A percentile compares a stretch with the other conserved stretches of the same genome.
These are phyloP conservation scores for Mycena epipterygia DNA, from an alignment of 768 basidiomycete species.

Conservation along the genomic window DNA sequence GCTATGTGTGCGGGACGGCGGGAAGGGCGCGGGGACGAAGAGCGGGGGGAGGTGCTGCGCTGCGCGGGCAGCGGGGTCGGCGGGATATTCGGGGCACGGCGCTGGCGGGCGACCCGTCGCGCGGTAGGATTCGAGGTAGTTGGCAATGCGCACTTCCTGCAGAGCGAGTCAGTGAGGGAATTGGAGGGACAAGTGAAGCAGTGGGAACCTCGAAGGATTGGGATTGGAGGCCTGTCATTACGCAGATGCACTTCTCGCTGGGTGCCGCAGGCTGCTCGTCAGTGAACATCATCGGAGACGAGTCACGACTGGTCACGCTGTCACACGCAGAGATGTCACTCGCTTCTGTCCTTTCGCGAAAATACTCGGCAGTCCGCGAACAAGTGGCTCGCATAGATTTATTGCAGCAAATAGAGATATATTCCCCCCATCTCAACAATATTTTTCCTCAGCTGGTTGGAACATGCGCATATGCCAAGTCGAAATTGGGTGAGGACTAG, in stretches of 20 bases:
- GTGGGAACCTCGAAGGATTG: constrained; percentile 35
- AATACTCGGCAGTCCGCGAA: no score
- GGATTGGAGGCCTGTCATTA: constrained; percentile 12
- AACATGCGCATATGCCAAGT: no score
- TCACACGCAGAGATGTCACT: no score
- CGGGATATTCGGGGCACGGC: constrained; percentile 53
- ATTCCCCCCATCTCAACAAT: no score
- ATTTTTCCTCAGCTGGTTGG: no score
- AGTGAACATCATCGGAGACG: not conserved
- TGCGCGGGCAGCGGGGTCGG: constrained; percentile 47
- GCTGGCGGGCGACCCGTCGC: constrained; percentile 49
- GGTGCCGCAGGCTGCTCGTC: not conserved
- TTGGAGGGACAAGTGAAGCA: not conserved
- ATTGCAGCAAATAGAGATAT: no score
- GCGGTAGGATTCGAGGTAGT: constrained; percentile 54
- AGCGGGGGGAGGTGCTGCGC: constrained; percentile 55
- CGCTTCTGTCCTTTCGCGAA: no score
- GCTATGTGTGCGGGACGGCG: not conserved
- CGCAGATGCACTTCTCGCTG: constrained; percentile 30
- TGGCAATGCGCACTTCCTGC: constrained; percentile 54
- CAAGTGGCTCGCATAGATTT: no score
- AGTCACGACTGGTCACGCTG: no score
- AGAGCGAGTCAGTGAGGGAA: not conserved
- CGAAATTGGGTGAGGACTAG: no score
- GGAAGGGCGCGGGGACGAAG: constrained; percentile 48